These are phyloP conservation scores for Hortaea werneckii DNA, from an alignment of 2,329 filamentous ascomycete genomes.

Conservation along the genomic window DNA sequence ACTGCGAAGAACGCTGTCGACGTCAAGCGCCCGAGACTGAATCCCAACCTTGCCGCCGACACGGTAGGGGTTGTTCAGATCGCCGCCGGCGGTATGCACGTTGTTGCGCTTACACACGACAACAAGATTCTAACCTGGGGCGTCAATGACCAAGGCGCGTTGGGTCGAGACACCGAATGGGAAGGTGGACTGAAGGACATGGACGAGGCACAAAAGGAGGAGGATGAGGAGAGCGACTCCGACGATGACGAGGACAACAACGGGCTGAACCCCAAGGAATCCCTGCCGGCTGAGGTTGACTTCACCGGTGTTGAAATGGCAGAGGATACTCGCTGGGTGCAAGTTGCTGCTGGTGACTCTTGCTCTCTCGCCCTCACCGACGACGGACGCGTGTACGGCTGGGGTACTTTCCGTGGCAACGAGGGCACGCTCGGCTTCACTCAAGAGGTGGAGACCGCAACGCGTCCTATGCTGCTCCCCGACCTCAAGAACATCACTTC, in stretches of 20 bases:
- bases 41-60: constrained; percentile 47
- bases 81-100: constrained; percentile 74
- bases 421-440: constrained; percentile 57
- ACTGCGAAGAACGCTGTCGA: constrained; percentile 55
- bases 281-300: constrained; percentile 44
- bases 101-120: constrained; percentile 63
- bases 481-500: constrained; percentile 55
- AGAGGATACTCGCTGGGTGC: constrained; percentile 51
- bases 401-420: constrained; percentile 68
- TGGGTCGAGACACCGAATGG: constrained; percentile 63
- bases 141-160: constrained; percentile 73
- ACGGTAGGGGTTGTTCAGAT: constrained; percentile 61
- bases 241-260: constrained; percentile 43
- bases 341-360: constrained; percentile 63
- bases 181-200: constrained; percentile 51
- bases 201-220: constrained; percentile 42
- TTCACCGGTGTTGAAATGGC: constrained; percentile 26
- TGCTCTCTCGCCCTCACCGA: constrained; percentile 66
- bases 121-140: constrained; percentile 80
- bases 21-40: constrained; percentile 64
- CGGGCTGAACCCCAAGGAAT: constrained; percentile 60
- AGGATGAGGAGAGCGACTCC: constrained; percentile 40
- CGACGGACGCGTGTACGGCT: constrained; percentile 67
- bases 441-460: constrained; percentile 41
- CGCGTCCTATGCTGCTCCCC: constrained; percentile 45